Base-by-base conservation (phyloP, 371 early-diverging fungal genomes). In the Nematocida sp. region DNA sequence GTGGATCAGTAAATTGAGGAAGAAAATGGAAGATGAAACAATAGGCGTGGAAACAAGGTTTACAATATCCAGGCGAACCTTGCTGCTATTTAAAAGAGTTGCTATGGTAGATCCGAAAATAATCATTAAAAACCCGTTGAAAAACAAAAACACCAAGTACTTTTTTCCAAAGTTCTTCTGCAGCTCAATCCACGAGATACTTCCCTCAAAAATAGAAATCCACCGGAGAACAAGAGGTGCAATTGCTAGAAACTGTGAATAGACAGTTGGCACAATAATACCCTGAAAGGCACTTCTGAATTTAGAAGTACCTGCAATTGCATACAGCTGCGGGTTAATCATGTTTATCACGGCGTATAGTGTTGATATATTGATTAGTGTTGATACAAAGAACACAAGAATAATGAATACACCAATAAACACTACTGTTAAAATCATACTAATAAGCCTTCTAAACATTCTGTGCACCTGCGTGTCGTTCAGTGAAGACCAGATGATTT, bases 1-100 rank as follows among this genome's bases (percentile, higher is more conserved):
- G 57, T 88, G 88, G 50, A 88, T 81, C 3, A 84, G 82, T 46
- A 83, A 73, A 73, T 88, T 88, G n/a, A 85, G 60, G 67, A 88
- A 88, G 45, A 88, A 86, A 15, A 84, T 73, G 33, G 85, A 83
- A 0, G 83, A 78, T 3, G 69, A 44, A 2, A 85, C 54, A 20
- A 86, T 66, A 11, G 78, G 66, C 0, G 58, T 62, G 9, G 82
- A 72, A 27, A 88, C 60, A 4, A 64, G 61, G 9, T 42, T 45
- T 4, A 83, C 45, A 33, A 85, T 45, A 3, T 73, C 50, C 40
- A 83, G 18, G 23, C 39, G 60, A 18, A 62, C 47, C 44, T 82
- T 52, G 18, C 62, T 50, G 27, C 39, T 75, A 42, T 81, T 3
- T 11, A 86, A 27, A 18, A 86, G 25, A 13, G 33, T 50, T 61